These are phyloP conservation scores for Cucurbita pepo DNA, from an alignment of 306 rosid genomes.

Conservation along the genomic window DNA sequence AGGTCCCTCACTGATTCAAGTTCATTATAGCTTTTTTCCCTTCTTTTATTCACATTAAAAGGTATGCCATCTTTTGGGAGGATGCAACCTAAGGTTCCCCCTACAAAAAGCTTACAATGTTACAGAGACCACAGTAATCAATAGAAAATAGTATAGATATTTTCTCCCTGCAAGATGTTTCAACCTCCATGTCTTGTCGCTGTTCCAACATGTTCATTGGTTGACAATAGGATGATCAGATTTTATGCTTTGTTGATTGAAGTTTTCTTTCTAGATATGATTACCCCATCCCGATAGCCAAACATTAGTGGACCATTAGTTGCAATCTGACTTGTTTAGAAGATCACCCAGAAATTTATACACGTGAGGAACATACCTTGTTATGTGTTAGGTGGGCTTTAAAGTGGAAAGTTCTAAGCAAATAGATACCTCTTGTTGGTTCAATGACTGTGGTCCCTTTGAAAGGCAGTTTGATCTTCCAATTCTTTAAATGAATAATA, in stretches of 20 bases:
- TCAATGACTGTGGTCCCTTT: background rate
- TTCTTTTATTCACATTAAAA: background rate
- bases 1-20: background rate
- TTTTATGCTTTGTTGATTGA: background rate
- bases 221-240: background rate
- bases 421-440: too few species aligned
- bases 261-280: background rate
- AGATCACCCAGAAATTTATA: background rate
- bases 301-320: constrained; percentile 1
- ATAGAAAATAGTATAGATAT: constrained; percentile 10
- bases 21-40: background rate
- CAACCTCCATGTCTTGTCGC: background rate
- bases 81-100: constrained; percentile 1
- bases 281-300: background rate
- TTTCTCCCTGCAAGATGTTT: background rate
- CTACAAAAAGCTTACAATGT: background rate
- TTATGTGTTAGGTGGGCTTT: background rate
- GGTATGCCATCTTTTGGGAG: background rate
- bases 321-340: background rate
- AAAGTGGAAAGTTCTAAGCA: background rate
- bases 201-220: background rate
- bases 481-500: background rate
- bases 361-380: background rate
- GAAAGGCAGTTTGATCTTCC: background rate
- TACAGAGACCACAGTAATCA: constrained; percentile 8